Conservation (phyloP, 257 asterid genomes). For the Solanum virginianum region DNA sequence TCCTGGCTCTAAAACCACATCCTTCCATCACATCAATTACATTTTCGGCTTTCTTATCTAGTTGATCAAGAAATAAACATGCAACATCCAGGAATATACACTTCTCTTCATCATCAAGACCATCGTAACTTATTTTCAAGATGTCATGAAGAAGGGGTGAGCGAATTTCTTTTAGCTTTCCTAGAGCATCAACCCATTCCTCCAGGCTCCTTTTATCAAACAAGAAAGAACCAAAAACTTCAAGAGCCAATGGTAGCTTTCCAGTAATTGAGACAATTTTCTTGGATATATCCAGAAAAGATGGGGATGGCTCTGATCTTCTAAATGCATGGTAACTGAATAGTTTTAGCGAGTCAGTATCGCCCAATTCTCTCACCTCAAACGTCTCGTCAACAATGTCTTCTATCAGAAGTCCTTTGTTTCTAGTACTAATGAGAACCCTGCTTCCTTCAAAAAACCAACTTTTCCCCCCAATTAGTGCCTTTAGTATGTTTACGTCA, state of each 20-base stretch:
- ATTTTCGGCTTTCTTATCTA: conserved; percentile 13
- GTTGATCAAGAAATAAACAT: conserved; percentile 15
- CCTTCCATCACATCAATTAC: conserved; percentile 16
- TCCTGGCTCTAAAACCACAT: conserved; percentile 8
- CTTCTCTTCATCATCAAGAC: conserved; percentile 16
- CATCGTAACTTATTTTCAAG: conserved; percentile 11
- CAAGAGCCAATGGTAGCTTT: conserved; percentile 24
- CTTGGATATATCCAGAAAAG: conserved; percentile 7
- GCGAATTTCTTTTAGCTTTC: conserved; percentile 12
- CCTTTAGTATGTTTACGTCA: conserved; percentile 3
- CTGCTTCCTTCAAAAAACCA: conserved; percentile 18
- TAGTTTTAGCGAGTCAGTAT: conserved; percentile 5
- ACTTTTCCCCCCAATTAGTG: conserved; percentile 2
- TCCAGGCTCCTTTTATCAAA: conserved; percentile 7
- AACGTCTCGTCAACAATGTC: not conserved
- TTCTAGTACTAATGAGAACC: conserved; percentile 15
- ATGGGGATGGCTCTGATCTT: conserved; percentile 10
- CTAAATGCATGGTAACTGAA: conserved; percentile 16
- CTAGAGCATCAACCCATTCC: conserved; percentile 15
- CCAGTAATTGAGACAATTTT: conserved; percentile 11
- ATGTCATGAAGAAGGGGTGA: conserved; percentile 1
- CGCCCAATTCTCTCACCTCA: conserved; percentile 7
- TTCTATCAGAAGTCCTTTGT: not conserved
- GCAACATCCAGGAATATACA: conserved; percentile 22
- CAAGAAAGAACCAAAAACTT: conserved; percentile 23